These are phyloP conservation scores for Saccharomycopsis fibuligera DNA, from an alignment of 805 yeast species.

Conservation along the genomic window DNA sequence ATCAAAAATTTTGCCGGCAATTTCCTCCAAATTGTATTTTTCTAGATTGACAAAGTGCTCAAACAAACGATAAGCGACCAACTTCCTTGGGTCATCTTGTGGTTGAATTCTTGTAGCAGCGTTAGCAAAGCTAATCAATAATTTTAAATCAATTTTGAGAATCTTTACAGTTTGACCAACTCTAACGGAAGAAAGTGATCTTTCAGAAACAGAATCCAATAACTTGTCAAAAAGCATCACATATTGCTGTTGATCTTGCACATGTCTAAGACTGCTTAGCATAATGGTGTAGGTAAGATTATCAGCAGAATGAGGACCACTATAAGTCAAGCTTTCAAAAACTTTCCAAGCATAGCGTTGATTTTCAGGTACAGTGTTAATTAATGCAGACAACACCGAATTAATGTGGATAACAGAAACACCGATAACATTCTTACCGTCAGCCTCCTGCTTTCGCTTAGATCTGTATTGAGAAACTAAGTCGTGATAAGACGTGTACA, in stretches of 20 bases:
- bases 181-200: background rate
- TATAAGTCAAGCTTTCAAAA: slow-evolving; percentile 28
- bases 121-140: background rate
- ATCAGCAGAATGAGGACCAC: slow-evolving; percentile 28
- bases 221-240: background rate
- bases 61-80: slow-evolving; percentile 2
- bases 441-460: slow-evolving; percentile 16
- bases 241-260: slow-evolving; percentile 2
- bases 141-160: slow-evolving; percentile 3
- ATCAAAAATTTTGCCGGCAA: background rate
- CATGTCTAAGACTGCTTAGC: slow-evolving; percentile 23
- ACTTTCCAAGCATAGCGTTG: slow-evolving; percentile 34
- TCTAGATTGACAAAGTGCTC: background rate
- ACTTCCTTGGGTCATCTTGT: background rate
- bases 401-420: slow-evolving; percentile 39
- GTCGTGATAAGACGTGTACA: slow-evolving; percentile 21
- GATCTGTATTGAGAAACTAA: slow-evolving; percentile 6
- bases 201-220: background rate
- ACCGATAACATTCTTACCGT: background rate
- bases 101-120: background rate
- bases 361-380: slow-evolving; percentile 31
- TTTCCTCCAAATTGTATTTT: background rate
- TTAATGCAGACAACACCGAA: slow-evolving; percentile 39
- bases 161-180: too few species aligned
- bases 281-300: slow-evolving; percentile 29